A percentile compares a stretch with the other conserved stretches of the same genome.
Evolutionary conservation across 257 asterid genomes (phyloP).

Genomic region (Solanum sitiens): DNA sequence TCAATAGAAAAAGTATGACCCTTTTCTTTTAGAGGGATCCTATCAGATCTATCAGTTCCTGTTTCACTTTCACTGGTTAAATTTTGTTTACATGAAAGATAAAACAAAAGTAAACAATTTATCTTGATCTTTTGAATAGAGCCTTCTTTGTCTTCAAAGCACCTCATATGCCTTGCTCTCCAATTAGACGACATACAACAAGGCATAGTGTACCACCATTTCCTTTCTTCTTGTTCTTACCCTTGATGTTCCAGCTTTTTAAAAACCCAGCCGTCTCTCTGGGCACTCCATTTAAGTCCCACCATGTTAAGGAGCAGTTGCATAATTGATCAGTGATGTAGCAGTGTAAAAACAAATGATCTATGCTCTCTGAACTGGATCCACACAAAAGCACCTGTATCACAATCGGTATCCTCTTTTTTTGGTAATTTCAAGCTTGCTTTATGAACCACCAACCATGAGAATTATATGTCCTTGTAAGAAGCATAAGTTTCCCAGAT

Average conservation of each 20-base stretch:
- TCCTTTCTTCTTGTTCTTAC: neutral
- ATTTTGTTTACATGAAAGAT: neutral
- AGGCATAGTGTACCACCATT: neutral
- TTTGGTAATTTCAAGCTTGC: neutral
- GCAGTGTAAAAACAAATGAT: neutral
- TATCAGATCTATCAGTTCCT: neutral
- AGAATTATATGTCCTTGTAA: neutral
- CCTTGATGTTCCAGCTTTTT: neutral
- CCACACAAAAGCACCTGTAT: neutral
- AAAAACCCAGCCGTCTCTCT: neutral
- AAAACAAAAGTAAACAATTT: neutral
- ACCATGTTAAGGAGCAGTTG: neutral
- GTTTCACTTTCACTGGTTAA: neutral
- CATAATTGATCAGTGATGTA: neutral
- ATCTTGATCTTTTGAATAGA: neutral
- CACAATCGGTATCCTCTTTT: neutral
- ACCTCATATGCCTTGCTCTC: neutral
- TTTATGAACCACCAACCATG: neutral
- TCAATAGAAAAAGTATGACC: neutral
- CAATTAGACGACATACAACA: neutral
- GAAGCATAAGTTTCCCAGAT: neutral
- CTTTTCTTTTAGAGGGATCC: neutral
- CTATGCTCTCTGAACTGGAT: neutral
- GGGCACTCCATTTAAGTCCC: neutral
- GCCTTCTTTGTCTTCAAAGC: neutral